Conservation (phyloP, 495 filamentous ascomycete species). For the Aspergillus incahuasiensis region DNA sequence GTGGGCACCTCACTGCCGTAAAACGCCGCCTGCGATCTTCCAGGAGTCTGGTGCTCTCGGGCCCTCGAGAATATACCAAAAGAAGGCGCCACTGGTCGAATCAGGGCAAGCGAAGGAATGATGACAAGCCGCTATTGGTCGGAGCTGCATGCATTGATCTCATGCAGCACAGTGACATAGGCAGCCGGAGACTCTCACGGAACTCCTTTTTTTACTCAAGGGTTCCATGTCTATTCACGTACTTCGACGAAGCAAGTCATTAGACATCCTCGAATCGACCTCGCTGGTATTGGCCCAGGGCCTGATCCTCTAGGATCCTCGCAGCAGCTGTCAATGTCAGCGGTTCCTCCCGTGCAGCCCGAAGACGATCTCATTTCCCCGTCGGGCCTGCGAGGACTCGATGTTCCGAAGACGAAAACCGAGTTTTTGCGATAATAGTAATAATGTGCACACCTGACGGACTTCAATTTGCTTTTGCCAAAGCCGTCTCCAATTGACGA, state of each 20-base stretch:
- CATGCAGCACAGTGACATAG: slow-evolving; percentile 8
- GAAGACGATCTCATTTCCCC: neutral
- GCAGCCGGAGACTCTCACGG: neutral
- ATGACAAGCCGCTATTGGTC: neutral
- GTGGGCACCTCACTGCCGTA: neutral
- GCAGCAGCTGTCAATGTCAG: slow-evolving; percentile 7
- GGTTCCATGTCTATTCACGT: neutral
- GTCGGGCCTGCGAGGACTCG: neutral
- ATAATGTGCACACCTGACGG: neutral
- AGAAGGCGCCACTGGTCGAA: neutral
- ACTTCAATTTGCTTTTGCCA: neutral
- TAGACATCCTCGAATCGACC: neutral
- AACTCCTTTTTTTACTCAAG: slow-evolving; percentile 2
- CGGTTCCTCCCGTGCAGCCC: slow-evolving; percentile 11
- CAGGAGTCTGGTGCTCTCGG: neutral
- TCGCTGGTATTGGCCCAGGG: neutral
- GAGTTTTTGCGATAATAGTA: no score
- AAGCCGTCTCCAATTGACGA: neutral
- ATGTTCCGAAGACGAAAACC: neutral
- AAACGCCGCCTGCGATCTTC: neutral
- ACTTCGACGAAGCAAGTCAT: slow-evolving; percentile 1
- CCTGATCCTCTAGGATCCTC: slow-evolving; percentile 3
- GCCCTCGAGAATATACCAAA: neutral
- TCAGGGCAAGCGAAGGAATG: neutral
- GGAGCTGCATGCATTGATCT: slow-evolving; percentile 3